Evolutionary conservation across 495 filamentous ascomycete genomes (phyloP).

Genomic region (Xylaria longipes): DNA sequence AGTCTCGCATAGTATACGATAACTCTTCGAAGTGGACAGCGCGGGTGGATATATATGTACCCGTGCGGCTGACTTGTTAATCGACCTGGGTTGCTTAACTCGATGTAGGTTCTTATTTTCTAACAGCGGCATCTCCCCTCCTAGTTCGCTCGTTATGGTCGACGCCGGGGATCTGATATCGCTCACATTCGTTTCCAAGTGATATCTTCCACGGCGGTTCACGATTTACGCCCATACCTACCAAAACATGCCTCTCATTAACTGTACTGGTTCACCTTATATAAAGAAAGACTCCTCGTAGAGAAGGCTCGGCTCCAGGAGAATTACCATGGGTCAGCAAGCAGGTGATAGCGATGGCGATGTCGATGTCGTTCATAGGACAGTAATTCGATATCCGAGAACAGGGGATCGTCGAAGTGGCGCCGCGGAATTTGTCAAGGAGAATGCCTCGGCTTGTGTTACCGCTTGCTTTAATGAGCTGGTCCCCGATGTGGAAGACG

Average conservation of each 20-base stretch:
- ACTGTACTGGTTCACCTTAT: constrained; percentile 18
- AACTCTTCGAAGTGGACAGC: constrained; percentile 18
- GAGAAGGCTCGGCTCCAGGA: constrained; percentile 16
- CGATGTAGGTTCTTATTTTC: constrained; percentile 16
- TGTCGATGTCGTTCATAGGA: constrained; percentile 6
- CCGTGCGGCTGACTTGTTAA: constrained; percentile 36
- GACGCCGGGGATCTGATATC: constrained; percentile 13
- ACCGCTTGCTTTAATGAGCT: constrained; percentile 35
- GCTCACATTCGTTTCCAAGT: constrained; percentile 33
- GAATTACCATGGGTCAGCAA: constrained; percentile 28
- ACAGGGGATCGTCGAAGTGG: constrained; percentile 2
- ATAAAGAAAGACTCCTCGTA: constrained; percentile 33
- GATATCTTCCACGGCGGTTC: background rate
- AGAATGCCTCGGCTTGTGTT: constrained; percentile 33
- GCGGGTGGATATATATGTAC: constrained; percentile 29
- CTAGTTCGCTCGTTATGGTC: background rate
- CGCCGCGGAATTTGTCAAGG: constrained; percentile 24
- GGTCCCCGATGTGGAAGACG: constrained; percentile 30
- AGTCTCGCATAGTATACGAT: constrained; percentile 27
- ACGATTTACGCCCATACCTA: background rate
- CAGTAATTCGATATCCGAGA: background rate
- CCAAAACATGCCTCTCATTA: constrained; percentile 38
- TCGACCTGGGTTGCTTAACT: constrained; percentile 28
- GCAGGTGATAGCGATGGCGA: constrained; percentile 3
- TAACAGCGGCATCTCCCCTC: constrained; percentile 19